These are phyloP conservation scores for Boletales sp. DNA, from an alignment of 768 basidiomycete species.

Conservation along the genomic window DNA sequence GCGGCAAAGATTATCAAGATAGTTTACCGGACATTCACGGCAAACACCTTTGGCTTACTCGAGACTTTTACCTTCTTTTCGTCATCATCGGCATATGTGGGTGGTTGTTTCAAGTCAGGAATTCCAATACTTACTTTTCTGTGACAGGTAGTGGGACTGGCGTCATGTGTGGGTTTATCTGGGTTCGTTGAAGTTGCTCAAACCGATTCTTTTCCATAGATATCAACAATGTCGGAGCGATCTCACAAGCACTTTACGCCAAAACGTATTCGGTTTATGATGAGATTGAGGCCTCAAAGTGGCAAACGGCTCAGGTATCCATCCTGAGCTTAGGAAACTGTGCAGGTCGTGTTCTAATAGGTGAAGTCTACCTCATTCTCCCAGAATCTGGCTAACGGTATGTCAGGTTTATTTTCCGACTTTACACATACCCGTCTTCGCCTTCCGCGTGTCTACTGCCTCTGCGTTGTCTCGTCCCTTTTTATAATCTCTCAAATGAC, in stretches of 20 bases:
- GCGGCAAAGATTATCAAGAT: conserved; percentile 16
- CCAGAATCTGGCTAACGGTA: background rate
- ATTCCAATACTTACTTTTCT: background rate
- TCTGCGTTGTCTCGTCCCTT: conserved; percentile 60
- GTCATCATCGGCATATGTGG: conserved; percentile 52
- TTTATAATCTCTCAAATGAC: conserved; percentile 73
- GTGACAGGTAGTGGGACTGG: conserved; percentile 65
- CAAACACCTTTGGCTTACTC: conserved; percentile 42
- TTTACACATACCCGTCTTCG: conserved; percentile 51
- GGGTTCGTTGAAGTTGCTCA: background rate
- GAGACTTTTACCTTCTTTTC: conserved; percentile 66
- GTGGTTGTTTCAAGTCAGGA: conserved; percentile 19
- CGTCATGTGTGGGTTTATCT: conserved; percentile 57
- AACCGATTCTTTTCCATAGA: conserved; percentile 35
- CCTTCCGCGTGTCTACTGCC: conserved; percentile 64
- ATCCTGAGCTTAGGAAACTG: conserved; percentile 80
- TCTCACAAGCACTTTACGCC: conserved; percentile 65
- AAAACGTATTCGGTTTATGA: conserved; percentile 61
- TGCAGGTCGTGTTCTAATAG: conserved; percentile 70
- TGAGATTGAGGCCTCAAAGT: conserved; percentile 59
- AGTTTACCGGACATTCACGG: conserved; percentile 51
- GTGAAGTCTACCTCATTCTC: conserved; percentile 31
- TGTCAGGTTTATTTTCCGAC: conserved; percentile 66
- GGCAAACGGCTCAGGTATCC: conserved; percentile 86
- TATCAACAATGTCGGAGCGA: conserved; percentile 86